A percentile compares a stretch with the other conserved stretches of the same genome.
Evolutionary conservation across 495 filamentous ascomycete species (phyloP).

Genomic region (Jackrogersella multiformis): DNA sequence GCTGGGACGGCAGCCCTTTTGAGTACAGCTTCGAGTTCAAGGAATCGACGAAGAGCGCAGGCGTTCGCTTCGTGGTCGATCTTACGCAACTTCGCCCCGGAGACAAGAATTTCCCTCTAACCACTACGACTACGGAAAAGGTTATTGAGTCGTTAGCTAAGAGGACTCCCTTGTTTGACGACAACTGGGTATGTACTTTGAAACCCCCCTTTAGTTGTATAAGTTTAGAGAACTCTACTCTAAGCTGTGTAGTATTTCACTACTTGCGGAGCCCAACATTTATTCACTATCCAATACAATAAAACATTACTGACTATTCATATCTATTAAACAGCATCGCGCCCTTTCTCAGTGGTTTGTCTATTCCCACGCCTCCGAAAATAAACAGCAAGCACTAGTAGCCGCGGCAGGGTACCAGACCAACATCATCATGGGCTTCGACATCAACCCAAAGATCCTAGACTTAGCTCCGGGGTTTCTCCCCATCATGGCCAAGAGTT

Average conservation of each 20-base stretch:
- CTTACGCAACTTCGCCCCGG: neutral
- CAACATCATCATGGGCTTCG: constrained; percentile 8
- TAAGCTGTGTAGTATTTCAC: no score
- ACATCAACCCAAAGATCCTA: neutral
- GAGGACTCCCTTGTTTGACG: neutral
- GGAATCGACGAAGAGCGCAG: neutral
- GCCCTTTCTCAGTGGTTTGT: constrained; percentile 5
- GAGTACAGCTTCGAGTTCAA: constrained; percentile 9
- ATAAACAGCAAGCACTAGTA: neutral
- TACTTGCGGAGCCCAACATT: no score
- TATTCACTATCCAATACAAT: neutral
- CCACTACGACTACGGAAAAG: neutral
- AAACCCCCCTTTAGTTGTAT: neutral
- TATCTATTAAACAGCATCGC: neutral
- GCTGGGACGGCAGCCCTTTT: constrained; percentile 9
- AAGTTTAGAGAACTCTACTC: neutral
- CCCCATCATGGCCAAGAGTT: constrained; percentile 5
- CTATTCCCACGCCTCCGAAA: neutral
- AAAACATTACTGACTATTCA: neutral
- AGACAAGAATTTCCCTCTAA: neutral
- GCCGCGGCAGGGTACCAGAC: neutral
- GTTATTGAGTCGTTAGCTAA: constrained; percentile 1
- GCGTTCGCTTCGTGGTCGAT: constrained; percentile 2
- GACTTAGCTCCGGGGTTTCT: neutral
- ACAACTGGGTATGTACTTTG: neutral